Conservation (phyloP, 2,329 filamentous ascomycete genomes). For the Aspergillus sp. region DNA sequence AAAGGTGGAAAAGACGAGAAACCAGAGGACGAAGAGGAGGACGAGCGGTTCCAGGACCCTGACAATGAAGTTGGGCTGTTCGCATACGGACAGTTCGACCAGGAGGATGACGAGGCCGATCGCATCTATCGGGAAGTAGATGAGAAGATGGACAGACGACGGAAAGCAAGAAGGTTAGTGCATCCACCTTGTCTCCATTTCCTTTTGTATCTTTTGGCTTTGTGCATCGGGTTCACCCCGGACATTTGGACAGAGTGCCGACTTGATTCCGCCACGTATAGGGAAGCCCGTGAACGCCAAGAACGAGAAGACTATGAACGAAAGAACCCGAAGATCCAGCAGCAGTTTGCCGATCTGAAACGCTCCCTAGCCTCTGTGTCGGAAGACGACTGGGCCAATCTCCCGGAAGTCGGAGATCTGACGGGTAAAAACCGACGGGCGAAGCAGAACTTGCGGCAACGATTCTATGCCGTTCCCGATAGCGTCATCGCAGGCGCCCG, state of each 20-base stretch:
- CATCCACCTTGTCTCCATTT: conserved; percentile 20
- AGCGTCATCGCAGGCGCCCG: conserved; percentile 87
- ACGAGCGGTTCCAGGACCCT: conserved; percentile 87
- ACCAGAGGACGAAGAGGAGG: conserved; percentile 70
- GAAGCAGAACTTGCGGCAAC: conserved; percentile 76
- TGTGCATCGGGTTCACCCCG: conserved; percentile 64
- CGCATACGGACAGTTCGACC: conserved; percentile 91
- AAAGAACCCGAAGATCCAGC: conserved; percentile 96
- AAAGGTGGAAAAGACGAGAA: conserved; percentile 61
- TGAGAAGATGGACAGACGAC: conserved; percentile 90
- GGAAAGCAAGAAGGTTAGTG: conserved; percentile 83
- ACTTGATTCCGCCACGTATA: conserved; percentile 62
- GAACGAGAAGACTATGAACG: conserved; percentile 94
- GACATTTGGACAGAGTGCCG: conserved; percentile 73
- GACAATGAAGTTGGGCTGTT: conserved; percentile 97
- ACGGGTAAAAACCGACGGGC: conserved; percentile 88
- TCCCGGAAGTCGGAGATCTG: conserved; percentile 94
- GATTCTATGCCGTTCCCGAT: conserved; percentile 95
- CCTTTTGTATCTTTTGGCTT: conserved; percentile 20
- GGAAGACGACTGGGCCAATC: conserved; percentile 93
- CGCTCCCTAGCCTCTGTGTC: conserved; percentile 81
- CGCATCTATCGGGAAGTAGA: conserved; percentile 94
- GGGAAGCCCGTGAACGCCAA: conserved; percentile 89
- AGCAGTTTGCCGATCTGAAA: conserved; percentile 96
- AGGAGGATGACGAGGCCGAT: conserved; percentile 97